Percentiles rank a stretch among this genome's conserved stretches.
These are phyloP conservation scores for Agaricales sp. DNA, from an alignment of 1,284 basidiomycete genomes.

Conservation along the genomic window DNA sequence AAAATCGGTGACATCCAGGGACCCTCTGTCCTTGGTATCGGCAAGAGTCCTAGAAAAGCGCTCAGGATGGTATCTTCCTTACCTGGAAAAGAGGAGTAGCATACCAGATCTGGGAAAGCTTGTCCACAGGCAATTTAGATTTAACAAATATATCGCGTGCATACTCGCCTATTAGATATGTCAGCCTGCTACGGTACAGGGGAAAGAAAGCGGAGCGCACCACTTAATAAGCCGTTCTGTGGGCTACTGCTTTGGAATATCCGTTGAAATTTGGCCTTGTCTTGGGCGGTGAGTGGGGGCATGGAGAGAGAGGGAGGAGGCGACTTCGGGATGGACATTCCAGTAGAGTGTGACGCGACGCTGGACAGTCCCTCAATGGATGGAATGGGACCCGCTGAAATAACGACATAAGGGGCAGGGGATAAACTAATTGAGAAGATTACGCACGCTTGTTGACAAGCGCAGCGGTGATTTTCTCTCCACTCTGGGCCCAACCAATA, in stretches of 20 bases:
- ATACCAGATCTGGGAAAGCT: slow-evolving; percentile 90
- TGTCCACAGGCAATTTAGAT: slow-evolving; percentile 84
- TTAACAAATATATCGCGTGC: slow-evolving; percentile 91
- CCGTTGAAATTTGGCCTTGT: slow-evolving; percentile 74
- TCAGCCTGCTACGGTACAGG: slow-evolving; percentile 6
- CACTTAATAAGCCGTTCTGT: slow-evolving; percentile 65
- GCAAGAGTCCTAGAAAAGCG: slow-evolving; percentile 69
- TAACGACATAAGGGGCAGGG: slow-evolving; percentile 13
- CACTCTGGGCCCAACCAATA: slow-evolving; percentile 89
- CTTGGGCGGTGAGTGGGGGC: slow-evolving; percentile 65
- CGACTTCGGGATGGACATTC: slow-evolving; percentile 48
- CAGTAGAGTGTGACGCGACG: slow-evolving; percentile 36
- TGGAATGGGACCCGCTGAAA: slow-evolving; percentile 72
- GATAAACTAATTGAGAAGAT: slow-evolving; percentile 10
- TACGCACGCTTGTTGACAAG: slow-evolving; percentile 58
- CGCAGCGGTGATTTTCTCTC: slow-evolving; percentile 56
- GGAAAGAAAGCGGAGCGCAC: slow-evolving; percentile 26
- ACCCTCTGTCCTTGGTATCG: slow-evolving; percentile 88
- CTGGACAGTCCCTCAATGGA: slow-evolving; percentile 65
- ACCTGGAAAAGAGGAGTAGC: slow-evolving; percentile 14
- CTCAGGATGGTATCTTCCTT: slow-evolving; percentile 7
- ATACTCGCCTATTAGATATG: slow-evolving; percentile 58
- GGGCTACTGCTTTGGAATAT: slow-evolving; percentile 73
- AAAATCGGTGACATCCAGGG: slow-evolving; percentile 88
- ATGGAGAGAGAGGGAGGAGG: slow-evolving; percentile 37